Percentiles rank a stretch among this genome's conserved stretches.
These are phyloP conservation scores for Hypericum androsaemum DNA, from an alignment of 345 rosid species.

Conservation along the genomic window DNA sequence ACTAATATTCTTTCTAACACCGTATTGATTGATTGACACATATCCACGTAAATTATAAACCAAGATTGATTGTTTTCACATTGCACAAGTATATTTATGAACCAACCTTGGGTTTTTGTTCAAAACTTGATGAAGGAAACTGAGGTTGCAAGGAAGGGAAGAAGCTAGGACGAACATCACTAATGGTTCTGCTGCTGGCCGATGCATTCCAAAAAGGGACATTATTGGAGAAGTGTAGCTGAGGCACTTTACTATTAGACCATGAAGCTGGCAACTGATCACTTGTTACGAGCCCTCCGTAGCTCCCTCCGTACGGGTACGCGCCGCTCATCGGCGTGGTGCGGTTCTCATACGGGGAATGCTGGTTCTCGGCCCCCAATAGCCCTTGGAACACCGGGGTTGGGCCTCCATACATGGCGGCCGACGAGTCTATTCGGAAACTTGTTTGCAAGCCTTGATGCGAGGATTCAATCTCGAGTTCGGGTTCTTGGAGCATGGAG, in stretches of 20 bases:
- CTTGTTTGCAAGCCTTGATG: too few relatives aligned
- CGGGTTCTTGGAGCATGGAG: slow-evolving; percentile 52
- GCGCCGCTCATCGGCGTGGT: slow-evolving; percentile 17
- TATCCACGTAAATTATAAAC: too few relatives aligned
- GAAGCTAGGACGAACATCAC: slow-evolving; percentile 47
- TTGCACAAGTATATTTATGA: neutral
- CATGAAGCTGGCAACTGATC: slow-evolving; percentile 40
- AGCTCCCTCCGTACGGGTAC: slow-evolving; percentile 18
- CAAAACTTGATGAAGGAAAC: slow-evolving; percentile 33
- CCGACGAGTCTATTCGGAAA: slow-evolving; percentile 37
- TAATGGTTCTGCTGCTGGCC: slow-evolving; percentile 21
- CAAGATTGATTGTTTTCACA: too few relatives aligned
- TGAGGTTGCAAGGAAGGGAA: slow-evolving; percentile 51
- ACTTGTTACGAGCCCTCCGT: slow-evolving; percentile 19
- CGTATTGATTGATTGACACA: too few relatives aligned
- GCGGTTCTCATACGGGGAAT: slow-evolving; percentile 23
- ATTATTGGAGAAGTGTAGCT: slow-evolving; percentile 77
- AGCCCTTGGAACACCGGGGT: slow-evolving; percentile 47
- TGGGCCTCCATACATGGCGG: slow-evolving; percentile 36
- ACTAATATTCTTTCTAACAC: too few relatives aligned
- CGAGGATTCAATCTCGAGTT: slow-evolving; percentile 32
- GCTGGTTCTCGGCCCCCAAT: slow-evolving; percentile 31
- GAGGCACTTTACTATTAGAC: slow-evolving; percentile 40
- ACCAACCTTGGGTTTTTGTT: slow-evolving; percentile 27
- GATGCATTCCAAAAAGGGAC: slow-evolving; percentile 84